Conservation (phyloP, 2,329 filamentous ascomycete species). For the Alternaria conjuncta region DNA sequence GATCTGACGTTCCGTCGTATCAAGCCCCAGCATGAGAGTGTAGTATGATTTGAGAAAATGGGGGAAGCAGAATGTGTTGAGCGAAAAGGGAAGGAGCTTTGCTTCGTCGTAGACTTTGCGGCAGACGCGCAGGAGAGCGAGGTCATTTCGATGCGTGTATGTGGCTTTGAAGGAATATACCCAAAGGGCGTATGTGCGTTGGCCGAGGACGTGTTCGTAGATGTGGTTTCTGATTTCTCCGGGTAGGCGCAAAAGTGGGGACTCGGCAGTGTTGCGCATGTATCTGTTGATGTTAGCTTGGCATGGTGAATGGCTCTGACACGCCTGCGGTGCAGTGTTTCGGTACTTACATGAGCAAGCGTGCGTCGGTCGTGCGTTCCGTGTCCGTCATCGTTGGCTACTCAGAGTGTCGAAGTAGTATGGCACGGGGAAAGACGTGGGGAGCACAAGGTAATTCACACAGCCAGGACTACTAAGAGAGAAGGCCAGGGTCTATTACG, state of each 20-base stretch:
- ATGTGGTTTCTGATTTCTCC: conserved; percentile 8
- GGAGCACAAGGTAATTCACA: not conserved
- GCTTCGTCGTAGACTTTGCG: conserved; percentile 15
- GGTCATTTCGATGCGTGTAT: not conserved
- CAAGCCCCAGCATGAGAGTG: too few relatives aligned
- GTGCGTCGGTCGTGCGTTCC: not conserved
- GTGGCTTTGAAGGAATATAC: not conserved
- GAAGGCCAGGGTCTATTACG: not conserved
- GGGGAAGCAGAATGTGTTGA: conserved; percentile 9
- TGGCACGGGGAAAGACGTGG: not conserved
- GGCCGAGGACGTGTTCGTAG: not conserved
- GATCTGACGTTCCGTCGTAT: not conserved
- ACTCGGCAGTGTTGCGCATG: not conserved
- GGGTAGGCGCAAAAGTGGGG: conserved; percentile 6
- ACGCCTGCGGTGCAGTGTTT: not conserved
- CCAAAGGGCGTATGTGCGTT: not conserved
- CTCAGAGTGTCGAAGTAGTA: not conserved
- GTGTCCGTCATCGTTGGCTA: not conserved
- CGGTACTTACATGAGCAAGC: not conserved
- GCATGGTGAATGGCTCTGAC: not conserved
- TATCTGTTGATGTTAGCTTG: not conserved
- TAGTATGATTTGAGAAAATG: not conserved
- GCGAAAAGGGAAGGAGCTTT: not conserved
- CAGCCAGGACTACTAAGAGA: not conserved
- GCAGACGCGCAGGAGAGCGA: conserved; percentile 12